phyloP scores from a whole-genome alignment of 108 stramenopile species.

The Nannochloropsis salina region DNA sequence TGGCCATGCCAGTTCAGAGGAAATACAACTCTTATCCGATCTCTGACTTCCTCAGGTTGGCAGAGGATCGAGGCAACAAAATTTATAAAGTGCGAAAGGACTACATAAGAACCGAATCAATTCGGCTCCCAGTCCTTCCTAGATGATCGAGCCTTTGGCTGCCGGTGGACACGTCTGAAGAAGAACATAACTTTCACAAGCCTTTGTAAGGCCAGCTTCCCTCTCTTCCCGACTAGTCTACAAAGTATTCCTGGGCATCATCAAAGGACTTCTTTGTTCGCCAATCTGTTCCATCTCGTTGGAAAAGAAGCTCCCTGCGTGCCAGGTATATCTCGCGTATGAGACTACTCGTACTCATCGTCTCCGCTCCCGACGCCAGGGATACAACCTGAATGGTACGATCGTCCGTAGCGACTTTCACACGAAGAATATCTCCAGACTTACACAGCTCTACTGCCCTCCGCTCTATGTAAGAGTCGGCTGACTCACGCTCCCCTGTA shows the following conservation, averaged over 20 bases:
- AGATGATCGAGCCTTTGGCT: no score
- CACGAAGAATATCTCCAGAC: not conserved
- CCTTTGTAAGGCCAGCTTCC: not conserved
- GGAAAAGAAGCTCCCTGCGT: not conserved
- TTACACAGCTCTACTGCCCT: constrained; percentile 2
- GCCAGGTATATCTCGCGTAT: not conserved
- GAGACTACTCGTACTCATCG: not conserved
- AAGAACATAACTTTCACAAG: not conserved
- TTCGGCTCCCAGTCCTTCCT: no score
- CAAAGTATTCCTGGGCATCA: constrained; percentile 9
- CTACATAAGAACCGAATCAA: no score
- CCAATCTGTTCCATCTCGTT: not conserved
- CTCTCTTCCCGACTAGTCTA: not conserved
- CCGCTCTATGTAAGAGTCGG: not conserved
- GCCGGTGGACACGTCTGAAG: no score
- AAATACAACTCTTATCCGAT: no score
- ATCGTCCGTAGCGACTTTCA: constrained; percentile 2
- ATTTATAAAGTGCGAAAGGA: no score
- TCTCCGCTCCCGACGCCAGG: not conserved
- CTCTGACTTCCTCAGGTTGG: no score
- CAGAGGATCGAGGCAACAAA: no score
- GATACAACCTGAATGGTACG: constrained; percentile 16
- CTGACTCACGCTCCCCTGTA: not conserved
- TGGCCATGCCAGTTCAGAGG: no score
- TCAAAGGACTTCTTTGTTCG: not conserved